phyloP scores from a whole-genome alignment of 192 early-diverging fungal genomes.

The Martensiomyces pterosporus region DNA sequence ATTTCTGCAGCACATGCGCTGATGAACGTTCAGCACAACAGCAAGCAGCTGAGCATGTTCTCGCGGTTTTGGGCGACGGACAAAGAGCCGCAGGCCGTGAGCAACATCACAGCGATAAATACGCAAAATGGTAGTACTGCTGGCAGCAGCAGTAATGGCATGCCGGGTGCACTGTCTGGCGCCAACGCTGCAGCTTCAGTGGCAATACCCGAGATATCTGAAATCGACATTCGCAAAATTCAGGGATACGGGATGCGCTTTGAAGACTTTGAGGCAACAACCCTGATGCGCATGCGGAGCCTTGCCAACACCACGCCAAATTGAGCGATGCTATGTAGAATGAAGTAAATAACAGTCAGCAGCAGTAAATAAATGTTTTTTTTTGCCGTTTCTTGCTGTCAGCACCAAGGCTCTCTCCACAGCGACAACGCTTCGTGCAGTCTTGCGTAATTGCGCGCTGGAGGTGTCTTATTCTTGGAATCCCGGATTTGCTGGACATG shows the following conservation, averaged over 20 bases:
- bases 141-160: too few relatives aligned
- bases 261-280: conserved; percentile 41
- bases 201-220: conserved; percentile 14
- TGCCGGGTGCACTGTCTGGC: too few relatives aligned
- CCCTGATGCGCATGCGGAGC: conserved; percentile 47
- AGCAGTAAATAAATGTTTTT: too few relatives aligned
- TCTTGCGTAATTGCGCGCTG: too few relatives aligned
- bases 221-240: conserved; percentile 25
- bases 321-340: too few relatives aligned
- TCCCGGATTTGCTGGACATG: too few relatives aligned
- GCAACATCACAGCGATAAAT: conserved; percentile 1
- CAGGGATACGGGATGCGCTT: conserved; percentile 28
- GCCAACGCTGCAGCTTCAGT: background rate
- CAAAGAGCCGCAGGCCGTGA: conserved; percentile 23
- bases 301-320: too few relatives aligned
- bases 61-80: conserved; percentile 30
- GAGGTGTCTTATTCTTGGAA: too few relatives aligned
- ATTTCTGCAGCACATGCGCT: conserved; percentile 35
- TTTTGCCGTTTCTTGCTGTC: too few relatives aligned
- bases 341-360: too few relatives aligned
- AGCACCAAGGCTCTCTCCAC: too few relatives aligned
- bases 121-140: background rate
- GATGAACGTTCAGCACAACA: conserved; percentile 15
- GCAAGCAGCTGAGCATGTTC: conserved; percentile 9
- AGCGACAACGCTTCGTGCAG: too few relatives aligned